Conservation (phyloP, 306 rosid species). For the Quercus bicolor region DNA sequence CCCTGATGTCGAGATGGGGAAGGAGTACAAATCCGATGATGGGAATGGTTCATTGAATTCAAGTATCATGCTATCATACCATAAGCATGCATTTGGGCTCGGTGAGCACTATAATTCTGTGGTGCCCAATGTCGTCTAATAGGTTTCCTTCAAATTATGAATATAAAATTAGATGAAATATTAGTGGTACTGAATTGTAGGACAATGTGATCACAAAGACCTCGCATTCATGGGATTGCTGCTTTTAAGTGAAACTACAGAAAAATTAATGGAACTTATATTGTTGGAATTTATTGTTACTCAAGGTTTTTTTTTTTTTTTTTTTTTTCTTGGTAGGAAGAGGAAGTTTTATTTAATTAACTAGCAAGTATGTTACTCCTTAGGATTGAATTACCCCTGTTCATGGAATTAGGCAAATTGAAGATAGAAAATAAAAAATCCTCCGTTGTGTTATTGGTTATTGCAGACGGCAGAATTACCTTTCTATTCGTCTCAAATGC, state of each 20-base stretch:
- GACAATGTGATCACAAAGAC: background rate
- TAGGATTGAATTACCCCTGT: background rate
- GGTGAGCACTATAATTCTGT: slow-evolving; percentile 94
- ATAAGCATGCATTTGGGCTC: slow-evolving; percentile 89
- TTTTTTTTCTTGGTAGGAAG: no score
- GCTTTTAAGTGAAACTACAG: background rate
- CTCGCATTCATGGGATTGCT: background rate
- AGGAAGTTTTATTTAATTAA: no score
- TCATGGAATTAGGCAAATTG: background rate
- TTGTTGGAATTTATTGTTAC: background rate
- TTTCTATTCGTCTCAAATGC: no score
- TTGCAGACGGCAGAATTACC: no score
- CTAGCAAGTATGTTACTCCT: background rate
- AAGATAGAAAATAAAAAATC: background rate
- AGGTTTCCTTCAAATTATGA: slow-evolving; percentile 4
- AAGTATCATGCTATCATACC: slow-evolving; percentile 77
- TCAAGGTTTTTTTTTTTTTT: no score
- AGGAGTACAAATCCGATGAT: slow-evolving; percentile 60
- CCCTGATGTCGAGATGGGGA: slow-evolving; percentile 98
- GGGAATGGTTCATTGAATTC: slow-evolving; percentile 33
- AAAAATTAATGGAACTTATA: background rate
- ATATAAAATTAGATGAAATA: background rate
- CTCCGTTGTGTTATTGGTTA: background rate
- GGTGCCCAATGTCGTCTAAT: slow-evolving; percentile 50
- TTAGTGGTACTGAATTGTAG: background rate